phyloP scores from a whole-genome alignment of 2,329 filamentous ascomycete species.

The Talaromyces sp. region DNA sequence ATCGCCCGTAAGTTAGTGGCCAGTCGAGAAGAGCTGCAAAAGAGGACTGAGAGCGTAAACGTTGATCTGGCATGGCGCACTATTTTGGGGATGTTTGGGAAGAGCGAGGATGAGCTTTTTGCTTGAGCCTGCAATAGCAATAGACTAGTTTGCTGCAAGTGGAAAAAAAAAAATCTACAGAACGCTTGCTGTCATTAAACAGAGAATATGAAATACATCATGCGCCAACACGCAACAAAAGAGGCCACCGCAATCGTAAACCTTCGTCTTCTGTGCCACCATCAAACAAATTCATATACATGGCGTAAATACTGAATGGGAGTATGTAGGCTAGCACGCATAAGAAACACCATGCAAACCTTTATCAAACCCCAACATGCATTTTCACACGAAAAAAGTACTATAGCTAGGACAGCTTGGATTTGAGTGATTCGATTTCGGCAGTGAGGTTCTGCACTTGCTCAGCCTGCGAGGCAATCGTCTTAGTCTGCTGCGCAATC shows the following conservation, averaged over 20 bases:
- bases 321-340: background rate
- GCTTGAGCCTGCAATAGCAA: background rate
- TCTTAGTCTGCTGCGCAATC: conserved; percentile 69
- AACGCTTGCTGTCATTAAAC: background rate
- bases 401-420: background rate
- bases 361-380: background rate
- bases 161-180: background rate
- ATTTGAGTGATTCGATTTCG: conserved; percentile 74
- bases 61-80: background rate
- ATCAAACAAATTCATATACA: background rate
- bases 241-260: background rate
- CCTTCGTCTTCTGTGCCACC: background rate
- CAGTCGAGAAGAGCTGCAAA: background rate
- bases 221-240: background rate
- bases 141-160: background rate
- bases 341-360: background rate
- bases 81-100: background rate
- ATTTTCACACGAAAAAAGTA: background rate
- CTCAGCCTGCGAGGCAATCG: conserved; percentile 71
- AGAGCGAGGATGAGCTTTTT: background rate
- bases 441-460: conserved; percentile 65
- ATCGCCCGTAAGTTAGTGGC: background rate
- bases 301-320: background rate
- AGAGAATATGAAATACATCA: conserved; percentile 1
- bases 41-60: background rate